These are phyloP conservation scores for Lentinus tigrinus DNA, from an alignment of 768 basidiomycete genomes.

Conservation along the genomic window DNA sequence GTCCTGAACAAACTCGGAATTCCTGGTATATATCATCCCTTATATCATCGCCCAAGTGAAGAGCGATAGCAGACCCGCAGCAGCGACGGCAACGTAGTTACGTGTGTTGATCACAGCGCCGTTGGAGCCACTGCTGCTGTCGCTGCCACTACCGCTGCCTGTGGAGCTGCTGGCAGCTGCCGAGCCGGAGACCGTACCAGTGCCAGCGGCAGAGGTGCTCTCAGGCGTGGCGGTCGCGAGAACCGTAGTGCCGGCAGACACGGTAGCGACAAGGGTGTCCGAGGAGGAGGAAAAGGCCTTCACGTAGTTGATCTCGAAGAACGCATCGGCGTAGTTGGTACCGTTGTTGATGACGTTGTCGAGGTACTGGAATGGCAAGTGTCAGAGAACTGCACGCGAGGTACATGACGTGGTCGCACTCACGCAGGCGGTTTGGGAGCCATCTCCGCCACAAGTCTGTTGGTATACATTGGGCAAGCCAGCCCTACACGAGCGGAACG, in stretches of 20 bases:
- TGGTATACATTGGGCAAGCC: conserved; percentile 45
- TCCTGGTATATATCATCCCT: no score
- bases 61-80: no score
- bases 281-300: conserved; percentile 41
- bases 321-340: conserved; percentile 47
- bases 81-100: no score
- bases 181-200: neutral
- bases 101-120: no score
- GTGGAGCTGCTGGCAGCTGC: neutral
- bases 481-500: conserved; percentile 39
- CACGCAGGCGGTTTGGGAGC: conserved; percentile 32
- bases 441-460: conserved; percentile 38
- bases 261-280: neutral
- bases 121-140: no score
- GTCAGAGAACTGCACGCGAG: neutral
- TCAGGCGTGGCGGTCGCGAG: conserved; percentile 1
- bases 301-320: conserved; percentile 62
- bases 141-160: no score
- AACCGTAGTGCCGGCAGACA: conserved; percentile 5
- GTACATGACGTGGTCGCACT: neutral
- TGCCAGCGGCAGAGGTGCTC: neutral
- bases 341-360: conserved; percentile 50
- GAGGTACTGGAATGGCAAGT: conserved; percentile 32
- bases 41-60: no score
- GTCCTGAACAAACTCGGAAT: no score